These are phyloP conservation scores for Pezicula radicicola DNA, from an alignment of 2,329 filamentous ascomycete genomes.

Conservation along the genomic window DNA sequence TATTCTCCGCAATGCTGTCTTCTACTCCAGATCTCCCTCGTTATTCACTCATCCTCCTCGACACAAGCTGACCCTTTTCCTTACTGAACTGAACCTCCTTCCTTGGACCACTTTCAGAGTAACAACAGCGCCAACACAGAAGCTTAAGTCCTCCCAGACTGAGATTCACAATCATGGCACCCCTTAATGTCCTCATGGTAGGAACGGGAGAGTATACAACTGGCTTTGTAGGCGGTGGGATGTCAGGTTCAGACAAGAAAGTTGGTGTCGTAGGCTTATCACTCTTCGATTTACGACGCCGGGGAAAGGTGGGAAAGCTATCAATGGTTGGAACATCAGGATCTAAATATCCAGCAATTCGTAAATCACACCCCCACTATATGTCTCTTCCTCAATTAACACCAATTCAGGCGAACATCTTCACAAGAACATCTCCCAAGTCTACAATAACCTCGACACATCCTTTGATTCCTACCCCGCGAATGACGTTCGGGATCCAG, in stretches of 20 bases:
- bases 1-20: slow-evolving; percentile 3
- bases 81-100: not conserved
- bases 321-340: slow-evolving; percentile 90
- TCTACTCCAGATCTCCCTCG: not conserved
- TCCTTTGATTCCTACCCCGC: slow-evolving; percentile 81
- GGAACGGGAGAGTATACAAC: slow-evolving; percentile 97
- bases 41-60: not conserved
- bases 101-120: too few species aligned
- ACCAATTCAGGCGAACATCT: slow-evolving; percentile 67
- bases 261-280: slow-evolving; percentile 90
- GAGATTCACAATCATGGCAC: slow-evolving; percentile 3
- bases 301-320: slow-evolving; percentile 83
- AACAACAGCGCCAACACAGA: too few species aligned
- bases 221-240: slow-evolving; percentile 81
- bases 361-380: slow-evolving; percentile 42
- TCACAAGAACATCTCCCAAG: slow-evolving; percentile 79
- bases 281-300: slow-evolving; percentile 81
- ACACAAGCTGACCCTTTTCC: too few species aligned
- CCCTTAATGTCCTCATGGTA: slow-evolving; percentile 31
- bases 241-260: slow-evolving; percentile 90
- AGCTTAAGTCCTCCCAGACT: too few species aligned
- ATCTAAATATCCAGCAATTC: slow-evolving; percentile 86
- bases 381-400: not conserved
- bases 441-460: slow-evolving; percentile 86
- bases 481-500: slow-evolving; percentile 69